phyloP scores from a whole-genome alignment of 2,329 filamentous ascomycete genomes.

The Fusarium buharicum region DNA sequence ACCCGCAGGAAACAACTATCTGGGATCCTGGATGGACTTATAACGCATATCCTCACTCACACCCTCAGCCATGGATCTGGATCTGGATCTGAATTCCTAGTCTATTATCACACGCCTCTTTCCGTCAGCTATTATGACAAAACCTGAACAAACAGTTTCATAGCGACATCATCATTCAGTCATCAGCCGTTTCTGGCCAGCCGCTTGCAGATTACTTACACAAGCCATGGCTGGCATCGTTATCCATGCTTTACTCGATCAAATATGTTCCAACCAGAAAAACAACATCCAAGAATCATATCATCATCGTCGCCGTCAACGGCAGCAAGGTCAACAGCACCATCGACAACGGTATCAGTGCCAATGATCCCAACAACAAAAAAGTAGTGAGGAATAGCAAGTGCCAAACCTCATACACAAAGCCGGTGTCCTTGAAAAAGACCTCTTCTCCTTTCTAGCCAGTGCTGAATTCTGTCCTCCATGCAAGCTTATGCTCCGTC shows the following conservation, averaged over 20 bases:
- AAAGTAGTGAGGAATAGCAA: constrained; percentile 33
- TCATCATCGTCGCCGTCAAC: constrained; percentile 34
- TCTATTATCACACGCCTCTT: constrained; percentile 28
- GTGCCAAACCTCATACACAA: constrained; percentile 34
- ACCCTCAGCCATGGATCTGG: neutral
- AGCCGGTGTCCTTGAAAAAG: constrained; percentile 23
- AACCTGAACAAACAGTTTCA: constrained; percentile 38
- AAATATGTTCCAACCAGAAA: constrained; percentile 43
- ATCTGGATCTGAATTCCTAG: constrained; percentile 22
- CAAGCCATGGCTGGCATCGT: constrained; percentile 39
- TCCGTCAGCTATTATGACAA: constrained; percentile 18
- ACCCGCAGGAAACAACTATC: neutral
- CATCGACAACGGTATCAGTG: constrained; percentile 23
- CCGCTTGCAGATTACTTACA: constrained; percentile 44
- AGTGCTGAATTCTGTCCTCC: constrained; percentile 41
- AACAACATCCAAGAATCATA: constrained; percentile 38
- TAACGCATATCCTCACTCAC: constrained; percentile 8
- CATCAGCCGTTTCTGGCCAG: constrained; percentile 45
- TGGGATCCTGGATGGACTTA: neutral
- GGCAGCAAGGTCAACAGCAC: constrained; percentile 25
- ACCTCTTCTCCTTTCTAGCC: constrained; percentile 43
- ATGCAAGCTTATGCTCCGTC: constrained; percentile 41
- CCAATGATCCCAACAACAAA: constrained; percentile 10
- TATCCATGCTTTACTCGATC: constrained; percentile 43
- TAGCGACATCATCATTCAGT: constrained; percentile 48